Base-by-base conservation (phyloP, 2,329 filamentous ascomycete species). In the Chaetomiaceae sp. region DNA sequence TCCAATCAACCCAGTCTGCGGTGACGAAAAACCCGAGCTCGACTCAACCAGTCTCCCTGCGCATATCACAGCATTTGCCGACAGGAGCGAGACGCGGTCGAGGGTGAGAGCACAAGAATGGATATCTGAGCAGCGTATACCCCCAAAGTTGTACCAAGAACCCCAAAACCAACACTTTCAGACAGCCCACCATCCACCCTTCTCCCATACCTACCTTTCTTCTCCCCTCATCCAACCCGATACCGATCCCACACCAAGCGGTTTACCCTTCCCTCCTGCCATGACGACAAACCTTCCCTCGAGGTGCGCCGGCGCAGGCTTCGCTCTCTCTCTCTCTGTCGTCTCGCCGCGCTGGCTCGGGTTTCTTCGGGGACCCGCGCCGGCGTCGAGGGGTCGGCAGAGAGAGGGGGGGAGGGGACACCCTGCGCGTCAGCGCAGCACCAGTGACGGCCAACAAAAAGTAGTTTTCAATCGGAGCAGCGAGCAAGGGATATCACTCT, bases 381-480 rank as follows among this genome's bases (percentile, higher is more conserved):
- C n/a, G n/a, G n/a, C 9, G n/a, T 1, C 11, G 16, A 20, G 10
- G 9, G n/a, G 4, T 18, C 4, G 16, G 42, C 4, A 14, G 4
- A 34, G 21, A 25, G 18, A 14, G n/a, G 3, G 4, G 4, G 18
- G 20, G 33, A 27, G 13, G 36, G 4, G 4, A n/a, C 7, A 9
- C 8, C 21, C 10, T 33, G 42, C 48, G 50, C 36, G 55, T 51
- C 48, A 40, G 59, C 29, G 59, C 56, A 53, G 58, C 62, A 61
- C 63, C 58, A 5, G 56, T 66, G 65, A 68, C 54, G 56, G 56
- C 51, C 21, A 18, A 37, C 56, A 48, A 40, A 55, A 62, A 48
- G 66, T 70, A 71, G 69, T 71, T 71, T 71, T 71, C 69, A 71
- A 71, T 70, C 69, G 58, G 69, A 71, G 68, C 64, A 55, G 41